These are phyloP conservation scores for Yamadazyma triangularis DNA, from an alignment of 1,139 yeast genomes.

Conservation along the genomic window DNA sequence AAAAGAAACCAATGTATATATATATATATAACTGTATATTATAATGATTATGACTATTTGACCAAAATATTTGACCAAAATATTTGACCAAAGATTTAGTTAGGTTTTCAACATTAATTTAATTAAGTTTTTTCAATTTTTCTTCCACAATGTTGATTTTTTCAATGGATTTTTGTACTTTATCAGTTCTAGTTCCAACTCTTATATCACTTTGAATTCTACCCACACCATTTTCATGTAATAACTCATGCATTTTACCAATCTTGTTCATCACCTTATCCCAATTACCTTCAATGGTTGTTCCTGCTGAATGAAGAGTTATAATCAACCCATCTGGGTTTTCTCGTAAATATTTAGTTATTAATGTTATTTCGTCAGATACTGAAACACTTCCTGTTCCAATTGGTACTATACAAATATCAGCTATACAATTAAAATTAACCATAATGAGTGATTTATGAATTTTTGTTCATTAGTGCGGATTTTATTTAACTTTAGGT, in stretches of 20 bases:
- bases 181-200: slow-evolving; percentile 77
- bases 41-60: too few species aligned
- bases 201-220: slow-evolving; percentile 83
- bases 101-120: too few species aligned
- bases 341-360: slow-evolving; percentile 57
- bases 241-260: slow-evolving; percentile 71
- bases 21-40: too few species aligned
- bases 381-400: slow-evolving; percentile 78
- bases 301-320: slow-evolving; percentile 83
- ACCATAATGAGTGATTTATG: slow-evolving; percentile 21
- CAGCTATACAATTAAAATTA: slow-evolving; percentile 67
- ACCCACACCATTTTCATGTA: slow-evolving; percentile 65
- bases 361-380: slow-evolving; percentile 70
- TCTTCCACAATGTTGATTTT: slow-evolving; percentile 58
- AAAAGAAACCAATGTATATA: too few species aligned
- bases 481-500: slow-evolving; percentile 11
- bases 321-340: slow-evolving; percentile 51
- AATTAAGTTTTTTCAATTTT: slow-evolving; percentile 32
- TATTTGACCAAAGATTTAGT: too few species aligned
- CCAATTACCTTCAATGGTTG: slow-evolving; percentile 94
- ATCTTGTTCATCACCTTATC: slow-evolving; percentile 73
- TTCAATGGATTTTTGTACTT: slow-evolving; percentile 60
- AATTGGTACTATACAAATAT: slow-evolving; percentile 81
- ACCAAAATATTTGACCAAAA: too few species aligned
- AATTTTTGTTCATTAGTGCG: too few species aligned